Evolutionary conservation across 2,329 filamentous ascomycete species (phyloP), one percentile per base, ranked within the genome.

Genomic region (Aureobasidium pullulans): DNA sequence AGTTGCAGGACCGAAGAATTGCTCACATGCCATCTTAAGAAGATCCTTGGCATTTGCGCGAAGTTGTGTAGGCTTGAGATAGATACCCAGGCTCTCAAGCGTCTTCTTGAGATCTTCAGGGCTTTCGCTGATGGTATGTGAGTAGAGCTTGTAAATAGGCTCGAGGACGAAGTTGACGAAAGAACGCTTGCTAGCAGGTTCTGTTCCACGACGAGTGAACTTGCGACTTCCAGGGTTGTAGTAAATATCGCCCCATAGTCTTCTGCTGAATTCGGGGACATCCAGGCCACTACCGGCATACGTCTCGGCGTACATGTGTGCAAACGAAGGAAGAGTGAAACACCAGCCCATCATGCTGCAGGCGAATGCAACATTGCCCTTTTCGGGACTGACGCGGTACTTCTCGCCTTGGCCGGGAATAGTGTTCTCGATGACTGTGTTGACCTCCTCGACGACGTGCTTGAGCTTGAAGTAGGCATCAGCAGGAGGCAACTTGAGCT

Each of bases 391-490:
- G 63, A 99, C 75, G 64, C 94, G 84, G 73, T 84, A 85, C 62
- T 82, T 84, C 68, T 90, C 89, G 31, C 92, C 91, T 66, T 84
- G 84, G 1, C 90, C 87, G 4, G 94, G 93, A 31, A 91, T 80
- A 3, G 89, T 88, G 70, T 89, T 91, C 70, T 96, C 90, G 68
- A 99, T 97, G 66, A 94, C 79, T 1, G 90, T 96, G 75, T 99
- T 99, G 73, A 99, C 92, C 74, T 97, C 90, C 73, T 99, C 94
- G 57, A 99, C 85, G n/a, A 96, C 91, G 72, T 97, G 92, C 76
- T 96, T 97, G 58, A 99, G 80, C 79, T 99, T 99, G 81, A 96
- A 97, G 76, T 99, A 99, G 11, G 94, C 94, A 71, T 99, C 94
- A 64, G 86, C 90, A 1, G 94, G 94, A 2, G 94, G 94, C 13